Base-by-base conservation (phyloP, 768 basidiomycete genomes). In the Termitomyces sp. region DNA sequence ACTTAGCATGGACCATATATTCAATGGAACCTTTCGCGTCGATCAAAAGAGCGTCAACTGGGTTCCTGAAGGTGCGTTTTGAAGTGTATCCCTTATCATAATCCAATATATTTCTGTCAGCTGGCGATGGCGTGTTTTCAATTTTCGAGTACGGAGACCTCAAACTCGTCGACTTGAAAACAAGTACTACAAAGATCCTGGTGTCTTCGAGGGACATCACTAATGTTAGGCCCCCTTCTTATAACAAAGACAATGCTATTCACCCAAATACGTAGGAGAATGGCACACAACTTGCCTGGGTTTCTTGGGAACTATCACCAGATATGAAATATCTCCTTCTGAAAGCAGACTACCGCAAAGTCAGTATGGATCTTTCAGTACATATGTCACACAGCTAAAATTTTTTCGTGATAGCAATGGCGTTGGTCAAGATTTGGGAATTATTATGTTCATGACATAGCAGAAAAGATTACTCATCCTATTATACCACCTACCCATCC, bases 61-160 rank as follows among this genome's bases (percentile, higher is more conserved):
- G 97, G 87, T 98, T 28, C 83, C 88, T 9, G 94, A 97, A 81
- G 96, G 95, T 93, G 58, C 40, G 81, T 62, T 30, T 14, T 5
- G 6, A 30, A 19, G 8, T 42, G 9, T 15, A n/a, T 26, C 22
- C 44, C 11, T 28, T 21, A 5, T 14, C 21, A 21, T 46, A 17
- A 46, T 41, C 21, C 30, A 43, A 28, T 22, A 30, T 19, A 38
- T 5, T 10, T 26, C 5, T 40, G 2, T 22, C 53, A 97, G 97
- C 95, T 62, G 93, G 92, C 0, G 97, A 99, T 66, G 97, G 97
- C 0, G 90, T 97, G 1, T 97, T 87, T 72, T 90, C 90, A 6
- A 74, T 82, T 1, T 71, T 71, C 21, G 71, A 82, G 46, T 72
- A 80, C 26, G 83, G 82, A 12, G 75, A 78, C 52, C 90, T 99